Evolutionary conservation across 2,329 filamentous ascomycete genomes (phyloP), one percentile per base, ranked within the genome.

Genomic region (Aspergillus quadrilineatus): DNA sequence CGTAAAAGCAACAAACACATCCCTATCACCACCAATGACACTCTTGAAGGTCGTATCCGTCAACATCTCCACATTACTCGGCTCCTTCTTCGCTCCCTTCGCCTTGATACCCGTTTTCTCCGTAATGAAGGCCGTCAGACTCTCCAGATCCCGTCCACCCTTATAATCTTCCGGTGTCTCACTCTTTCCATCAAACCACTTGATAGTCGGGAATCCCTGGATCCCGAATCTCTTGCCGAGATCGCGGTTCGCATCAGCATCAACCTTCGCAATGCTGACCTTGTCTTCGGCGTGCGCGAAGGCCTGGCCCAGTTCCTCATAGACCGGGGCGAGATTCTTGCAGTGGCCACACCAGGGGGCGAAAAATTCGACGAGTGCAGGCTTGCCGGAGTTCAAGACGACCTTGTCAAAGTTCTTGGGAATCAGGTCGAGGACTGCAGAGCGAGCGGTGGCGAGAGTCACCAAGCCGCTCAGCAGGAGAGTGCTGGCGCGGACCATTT

Each of bases 341-440:
- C 94, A 99, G 83, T 99, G 94, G 32, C 94, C 95, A 72, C 94
- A 99, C 94, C 94, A 99, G 26, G 93, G 92, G 34, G 94, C 94
- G 72, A 96, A 97, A 84, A 99, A 99, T 76, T 97, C 92, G 67
- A 97, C 92, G 28, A 99, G 87, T 0, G 94, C 92, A 43, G 94
- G 93, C 81, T 96, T 97, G 76, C 92, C 92, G 45, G 90, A 93
- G 74, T 95, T 86, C 59, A 96, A 82, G 62, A 96, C 91, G 54
- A 96, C 82, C 47, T 88, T 79, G 80, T 97, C 93, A 75, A 99
- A 99, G 81, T 97, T 99, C 68, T 81, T 80, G 55, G 93, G 92
- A 58, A 89, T 86, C 60, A 99, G 87, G 75, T 97, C 93, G 67
- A 96, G 81, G 62, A 99, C 94, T 55, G 90, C 89, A 55, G 91